Evolutionary conservation across 208 protist species (phyloP), one percentile per base, ranked within the genome.

Genomic region (Crithidia expoeki): DNA sequence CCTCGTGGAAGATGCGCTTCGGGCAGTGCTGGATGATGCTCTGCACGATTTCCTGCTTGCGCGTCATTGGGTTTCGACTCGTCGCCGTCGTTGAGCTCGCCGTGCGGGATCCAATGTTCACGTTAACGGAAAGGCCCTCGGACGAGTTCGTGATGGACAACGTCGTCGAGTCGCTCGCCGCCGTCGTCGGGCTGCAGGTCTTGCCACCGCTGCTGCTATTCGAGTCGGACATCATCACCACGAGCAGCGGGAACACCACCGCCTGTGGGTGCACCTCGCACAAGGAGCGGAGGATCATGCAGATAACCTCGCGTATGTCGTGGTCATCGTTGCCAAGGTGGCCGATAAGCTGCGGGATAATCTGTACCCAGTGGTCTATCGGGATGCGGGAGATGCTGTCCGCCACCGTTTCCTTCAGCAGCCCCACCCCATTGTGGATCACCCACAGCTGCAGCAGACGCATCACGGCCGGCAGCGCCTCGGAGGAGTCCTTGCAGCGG

Each of bases 331-430:
- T 96, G 72, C 98, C 91, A 59, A 99, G 95, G 67, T 99, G 92
- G 28, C 98, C 98, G 72, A 99, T 99, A n/a, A 99, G 89, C 94
- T 99, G 98, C 38, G 98, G 99, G 33, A 99, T 98, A 10, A 99
- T 98, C 65, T 98, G 91, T 17, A 99, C 90, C 99, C 99, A 99
- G 59, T 98, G 99, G 73, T 99, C 98, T 21, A 99, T 93, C 1
- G 87, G 83, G 19, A 99, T 97, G 16, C 89, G 96, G 30, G 76
- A 80, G 72, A 99, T 96, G 73, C 98, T 98, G 44, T 92, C 83
- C 25, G 89, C 95, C 32, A 97, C 89, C 28, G 84, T 91, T 65
- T 97, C 93, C 64, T 96, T 94, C 36, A 95, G 84, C 50, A 94
- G 72, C 3, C 77, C 81, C 33, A 94, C 81, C 30, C 90, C 89